These are phyloP conservation scores for Begonia fuchsioides DNA, from an alignment of 306 rosid species.

Conservation along the genomic window DNA sequence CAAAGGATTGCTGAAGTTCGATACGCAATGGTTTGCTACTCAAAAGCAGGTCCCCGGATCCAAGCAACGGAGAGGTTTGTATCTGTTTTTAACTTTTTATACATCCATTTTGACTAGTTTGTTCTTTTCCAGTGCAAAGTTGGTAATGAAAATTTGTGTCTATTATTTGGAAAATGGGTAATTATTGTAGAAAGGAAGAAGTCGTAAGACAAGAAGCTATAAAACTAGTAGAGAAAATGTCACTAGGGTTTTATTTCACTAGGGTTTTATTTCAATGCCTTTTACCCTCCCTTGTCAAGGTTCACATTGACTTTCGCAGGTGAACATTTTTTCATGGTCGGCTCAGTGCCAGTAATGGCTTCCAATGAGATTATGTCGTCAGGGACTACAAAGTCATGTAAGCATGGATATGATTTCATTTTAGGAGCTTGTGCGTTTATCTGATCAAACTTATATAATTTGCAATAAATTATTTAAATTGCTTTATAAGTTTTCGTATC, in stretches of 20 bases:
- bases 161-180: not conserved
- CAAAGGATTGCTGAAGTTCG: constrained; percentile 71
- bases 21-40: constrained; percentile 82
- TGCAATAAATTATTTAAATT: too few species aligned
- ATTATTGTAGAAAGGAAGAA: not conserved
- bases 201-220: too few species aligned
- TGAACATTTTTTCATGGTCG: constrained; percentile 61
- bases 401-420: constrained; percentile 9
- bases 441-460: too few species aligned
- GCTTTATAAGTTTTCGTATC: too few species aligned
- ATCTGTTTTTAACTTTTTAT: not conserved
- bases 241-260: too few species aligned
- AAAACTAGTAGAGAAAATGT: too few species aligned
- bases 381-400: constrained; percentile 74
- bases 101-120: too few species aligned
- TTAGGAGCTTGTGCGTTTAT: too few species aligned
- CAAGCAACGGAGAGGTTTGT: constrained; percentile 62
- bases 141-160: too few species aligned
- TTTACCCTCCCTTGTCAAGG: not conserved
- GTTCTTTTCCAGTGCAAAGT: too few species aligned
- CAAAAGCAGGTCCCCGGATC: constrained; percentile 67
- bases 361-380: constrained; percentile 65
- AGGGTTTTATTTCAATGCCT: too few species aligned
- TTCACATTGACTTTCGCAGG: constrained; percentile 29
- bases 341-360: constrained; percentile 44